Evolutionary conservation across 352 stramenopile genomes (phyloP), one percentile per base, ranked within the genome.

Genomic region (Phytophthora crassamura): DNA sequence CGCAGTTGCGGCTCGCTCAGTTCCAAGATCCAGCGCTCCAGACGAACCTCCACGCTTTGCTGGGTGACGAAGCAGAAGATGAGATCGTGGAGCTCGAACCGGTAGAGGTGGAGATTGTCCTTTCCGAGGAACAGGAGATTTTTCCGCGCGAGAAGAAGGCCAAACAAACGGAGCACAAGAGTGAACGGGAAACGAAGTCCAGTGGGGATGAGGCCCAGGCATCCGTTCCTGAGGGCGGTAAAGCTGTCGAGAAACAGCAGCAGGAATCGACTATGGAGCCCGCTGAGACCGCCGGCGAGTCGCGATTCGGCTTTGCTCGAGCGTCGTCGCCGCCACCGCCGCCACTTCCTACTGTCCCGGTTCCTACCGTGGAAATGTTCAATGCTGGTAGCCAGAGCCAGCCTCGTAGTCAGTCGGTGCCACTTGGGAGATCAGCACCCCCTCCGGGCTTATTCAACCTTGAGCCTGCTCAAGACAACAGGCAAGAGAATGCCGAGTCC

Each of bases 231-330:
- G 34, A 67, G 28, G 59, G 9, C 40, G 60, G 10, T 18, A 35
- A 46, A 49, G 5, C 14, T 40, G 46, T 45, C n/a, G 33, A 77
- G 9, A 43, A 64, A 49, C 54, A 71, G 38, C 45, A 53, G 45
- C 61, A 32, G 12, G 20, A 33, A 15, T n/a, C 32, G 5, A 30
- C 20, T 6, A 4, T 28, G 25, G 38, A 34, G 11, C 9, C 41
- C 41, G 33, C 36, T 41, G 59, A 71, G 14, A 42, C 22, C 9
- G 28, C 41, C 15, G 35, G 45, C 11, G 54, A 82, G 43, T 88
- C 82, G 6, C 82, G 82, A 18, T 90, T 90, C 61, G 80, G 73
- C 18, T 90, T 90, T 64, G 82, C 82, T 18, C 72, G 77, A 22
- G 45, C 60, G 28, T 60, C 58, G 8, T 59, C 64, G n/a, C 46